Evolutionary conservation across 2,329 filamentous ascomycete genomes (phyloP), one percentile per base, ranked within the genome.

Genomic region (Lecanicillium sp.): DNA sequence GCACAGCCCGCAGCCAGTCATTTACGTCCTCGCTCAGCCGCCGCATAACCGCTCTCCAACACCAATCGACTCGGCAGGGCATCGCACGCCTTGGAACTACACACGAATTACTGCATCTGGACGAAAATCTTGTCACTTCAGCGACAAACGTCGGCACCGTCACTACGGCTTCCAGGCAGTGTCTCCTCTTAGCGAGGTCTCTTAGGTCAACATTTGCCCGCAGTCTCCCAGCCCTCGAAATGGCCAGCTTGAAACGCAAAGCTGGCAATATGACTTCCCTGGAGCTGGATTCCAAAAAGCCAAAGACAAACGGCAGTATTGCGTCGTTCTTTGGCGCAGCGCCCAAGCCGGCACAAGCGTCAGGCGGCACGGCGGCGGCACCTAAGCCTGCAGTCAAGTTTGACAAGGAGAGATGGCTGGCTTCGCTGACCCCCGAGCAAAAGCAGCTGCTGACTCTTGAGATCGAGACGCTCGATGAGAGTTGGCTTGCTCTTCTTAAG

Each of bases 341-440:
- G 13, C 80, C 87, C 5, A 85, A 83, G 56, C 51, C 65, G 13
- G 49, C 57, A n/a, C 30, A 32, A 15, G 32, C 18, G 10, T 54
- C 55, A 17, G 54, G 50, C 39, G 61, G 55, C 49, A 41, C 55
- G 2, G 40, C 53, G 6, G 44, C 51, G 29, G 37, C 56, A 13
- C 49, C 57, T 25, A 44, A 60, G 4, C 47, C 64, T 25, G 51
- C 61, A 5, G 46, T 58, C 41, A 84, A 77, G 48, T 97, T 96
- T 58, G 75, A 96, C 69, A 96, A 95, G 68, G 77, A 78, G 33
- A 87, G 84, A 62, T 98, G 92, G 92, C 71, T 89, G n/a, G 76
- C 77, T 15, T 75, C 77, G 41, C 71, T 98, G 46, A 88, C 77
- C 0, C 62, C 75, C 0, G 92, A 98, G 65, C 87, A 96, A 61